These are phyloP conservation scores for Calophaca sinica DNA, from an alignment of 306 rosid species.

Conservation along the genomic window DNA sequence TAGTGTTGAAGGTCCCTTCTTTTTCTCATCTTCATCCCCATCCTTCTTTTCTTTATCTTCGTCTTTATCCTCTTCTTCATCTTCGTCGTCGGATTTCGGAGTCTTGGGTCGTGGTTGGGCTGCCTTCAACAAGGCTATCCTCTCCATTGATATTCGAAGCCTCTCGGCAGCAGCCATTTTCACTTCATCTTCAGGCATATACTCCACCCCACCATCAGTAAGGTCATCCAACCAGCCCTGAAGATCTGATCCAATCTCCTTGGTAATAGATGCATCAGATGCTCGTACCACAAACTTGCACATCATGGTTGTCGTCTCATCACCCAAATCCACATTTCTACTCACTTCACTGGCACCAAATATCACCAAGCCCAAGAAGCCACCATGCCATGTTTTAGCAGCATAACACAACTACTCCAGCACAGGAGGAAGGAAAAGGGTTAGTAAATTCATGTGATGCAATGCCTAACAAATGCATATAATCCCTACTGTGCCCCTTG, in stretches of 20 bases:
- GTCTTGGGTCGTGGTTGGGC: constrained; percentile 83
- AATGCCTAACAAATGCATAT: constrained; percentile 20
- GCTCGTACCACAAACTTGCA: constrained; percentile 97
- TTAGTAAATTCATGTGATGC: constrained; percentile 9
- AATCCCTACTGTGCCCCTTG: constrained; percentile 3
- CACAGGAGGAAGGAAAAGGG: neutral
- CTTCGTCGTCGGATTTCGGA: constrained; percentile 69
- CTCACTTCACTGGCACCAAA: constrained; percentile 99
- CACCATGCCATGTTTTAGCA: constrained; percentile 99
- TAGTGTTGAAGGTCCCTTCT: constrained; percentile 89
- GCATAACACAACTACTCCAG: constrained; percentile 82
- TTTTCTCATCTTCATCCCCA: constrained; percentile 62
- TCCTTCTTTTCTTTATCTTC: constrained; percentile 59
- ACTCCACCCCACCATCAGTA: constrained; percentile 97
- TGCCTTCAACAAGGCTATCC: constrained; percentile 92
- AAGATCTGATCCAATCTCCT: constrained; percentile 90
- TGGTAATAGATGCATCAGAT: constrained; percentile 88
- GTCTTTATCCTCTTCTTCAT: constrained; percentile 54
- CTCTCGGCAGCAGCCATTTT: constrained; percentile 90
- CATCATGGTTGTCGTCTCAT: constrained; percentile 94
- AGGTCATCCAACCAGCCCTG: constrained; percentile 99
- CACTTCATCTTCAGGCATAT: constrained; percentile 98
- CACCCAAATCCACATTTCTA: constrained; percentile 95
- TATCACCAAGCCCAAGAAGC: constrained; percentile 94
- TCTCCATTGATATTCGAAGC: constrained; percentile 94